These are phyloP conservation scores for Buxus sempervirens DNA, from an alignment of 164 flowering plant species.

Conservation along the genomic window DNA sequence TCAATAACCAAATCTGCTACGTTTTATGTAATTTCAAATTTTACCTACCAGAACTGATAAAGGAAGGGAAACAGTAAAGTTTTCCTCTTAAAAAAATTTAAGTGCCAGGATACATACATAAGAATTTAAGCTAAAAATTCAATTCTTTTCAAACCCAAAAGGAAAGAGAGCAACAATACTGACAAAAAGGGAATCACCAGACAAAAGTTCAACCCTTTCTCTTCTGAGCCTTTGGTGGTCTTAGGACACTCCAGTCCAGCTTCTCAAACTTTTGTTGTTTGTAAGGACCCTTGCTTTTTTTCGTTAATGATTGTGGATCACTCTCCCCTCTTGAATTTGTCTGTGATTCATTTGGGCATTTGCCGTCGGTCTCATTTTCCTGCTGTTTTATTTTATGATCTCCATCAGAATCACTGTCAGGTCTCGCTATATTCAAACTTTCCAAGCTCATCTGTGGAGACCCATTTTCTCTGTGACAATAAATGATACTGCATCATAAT, in stretches of 20 bases:
- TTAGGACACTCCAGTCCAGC: conserved; percentile 68
- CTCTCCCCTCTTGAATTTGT: conserved; percentile 22
- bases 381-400: conserved; percentile 65
- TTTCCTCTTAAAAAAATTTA: neutral
- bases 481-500: neutral
- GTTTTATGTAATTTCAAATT: no score
- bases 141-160: neutral
- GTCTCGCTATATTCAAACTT: conserved; percentile 17
- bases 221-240: conserved; percentile 50
- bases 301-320: conserved; percentile 28
- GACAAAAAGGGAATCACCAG: conserved; percentile 3
- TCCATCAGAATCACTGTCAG: conserved; percentile 26
- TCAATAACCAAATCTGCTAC: no score
- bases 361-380: conserved; percentile 24
- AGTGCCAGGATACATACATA: neutral
- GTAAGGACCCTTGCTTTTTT: conserved; percentile 28
- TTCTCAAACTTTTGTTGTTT: conserved; percentile 53
- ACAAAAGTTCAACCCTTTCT: conserved; percentile 26
- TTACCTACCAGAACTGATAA: no score
- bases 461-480: conserved; percentile 43
- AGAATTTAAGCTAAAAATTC: neutral
- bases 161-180: conserved; percentile 1
- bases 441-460: conserved; percentile 23
- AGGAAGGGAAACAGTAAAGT: no score
- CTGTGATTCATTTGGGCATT: conserved; percentile 42